Evolutionary conservation across 257 asterid species (phyloP), one percentile per base, ranked within the genome.

Genomic region (Solanum gandarillasii): DNA sequence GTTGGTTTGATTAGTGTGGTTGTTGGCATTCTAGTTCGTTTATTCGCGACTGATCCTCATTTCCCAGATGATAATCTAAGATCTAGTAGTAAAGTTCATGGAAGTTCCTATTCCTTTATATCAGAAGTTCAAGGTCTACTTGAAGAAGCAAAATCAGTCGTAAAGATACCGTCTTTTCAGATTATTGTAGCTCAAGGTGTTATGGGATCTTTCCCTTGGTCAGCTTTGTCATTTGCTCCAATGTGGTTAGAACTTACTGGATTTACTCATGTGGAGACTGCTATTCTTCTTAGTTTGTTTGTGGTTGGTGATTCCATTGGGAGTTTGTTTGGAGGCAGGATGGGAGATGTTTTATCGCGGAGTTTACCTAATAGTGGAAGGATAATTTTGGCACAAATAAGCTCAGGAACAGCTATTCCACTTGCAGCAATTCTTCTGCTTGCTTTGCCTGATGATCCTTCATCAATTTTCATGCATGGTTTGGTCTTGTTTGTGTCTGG

Each of bases 221-320:
- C 97, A 9, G 98, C 98, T 87, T 87, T 95, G 89, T 94, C 98
- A 9, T 95, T 95, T 85, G 95, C 98, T 3, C 94, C 98, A n/a
- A 94, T 95, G 98, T 95, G 98, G 98, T 88, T 95, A 87, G 98
- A 95, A 91, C 93, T 95, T 60, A 91, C 86, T 2, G 98, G 98
- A 41, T 95, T 94, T 87, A 91, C 98, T 48, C 98, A 95, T 38
- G 62, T 46, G 87, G 86, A 91, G 87, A 95, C 98, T 4, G 98
- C 96, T 14, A 4, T 93, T 38, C 94, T 95, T 48, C 88, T 93
- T 43, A 92, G 91, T 36, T 46, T 88, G 55, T 95, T 94, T 87
- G 92, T 94, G 6, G 87, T 89, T 76, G 97, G 94, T 25, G 92
- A 86, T 90, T 94, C 98, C 8, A 87, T 95, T 58, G 98, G 98